A percentile compares a stretch with the other conserved stretches of the same genome.
Evolutionary conservation across 73 alveolate species (phyloP).

Genomic region (Symbiodinium pilosum): DNA sequence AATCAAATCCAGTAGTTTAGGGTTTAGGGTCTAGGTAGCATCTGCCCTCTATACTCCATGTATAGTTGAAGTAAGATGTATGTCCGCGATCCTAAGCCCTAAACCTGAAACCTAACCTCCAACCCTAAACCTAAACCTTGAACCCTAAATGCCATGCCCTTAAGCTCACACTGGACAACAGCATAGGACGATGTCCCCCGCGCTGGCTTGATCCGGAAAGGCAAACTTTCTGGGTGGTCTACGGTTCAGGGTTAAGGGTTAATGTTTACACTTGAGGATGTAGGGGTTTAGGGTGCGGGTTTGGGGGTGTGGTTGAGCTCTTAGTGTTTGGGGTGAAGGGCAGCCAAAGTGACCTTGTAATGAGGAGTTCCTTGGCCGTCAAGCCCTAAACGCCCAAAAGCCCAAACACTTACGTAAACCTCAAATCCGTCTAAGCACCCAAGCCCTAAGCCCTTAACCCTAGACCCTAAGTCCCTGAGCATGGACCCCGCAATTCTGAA

Average conservation of each 20-base stretch:
- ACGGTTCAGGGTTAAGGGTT: no score
- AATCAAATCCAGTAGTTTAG: no score
- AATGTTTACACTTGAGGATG: no score
- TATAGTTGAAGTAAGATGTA: not conserved
- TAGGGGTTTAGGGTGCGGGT: no score
- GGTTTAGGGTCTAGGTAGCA: no score
- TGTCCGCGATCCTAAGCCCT: not conserved
- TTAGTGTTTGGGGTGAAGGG: not conserved
- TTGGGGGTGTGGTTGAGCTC: no score
- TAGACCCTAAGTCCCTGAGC: no score
- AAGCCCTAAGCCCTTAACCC: not conserved
- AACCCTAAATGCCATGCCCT: not conserved
- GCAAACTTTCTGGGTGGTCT: no score
- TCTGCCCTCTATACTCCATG: no score
- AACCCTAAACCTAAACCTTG: not conserved
- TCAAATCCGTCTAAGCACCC: no score
- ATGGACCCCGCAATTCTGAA: no score
- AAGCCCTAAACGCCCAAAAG: not conserved
- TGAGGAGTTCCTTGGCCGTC: not conserved
- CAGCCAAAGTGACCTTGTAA: not conserved
- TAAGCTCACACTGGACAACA: not conserved
- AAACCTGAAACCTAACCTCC: not conserved
- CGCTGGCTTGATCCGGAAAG: conserved; percentile 1
- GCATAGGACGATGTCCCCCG: conserved; percentile 6
- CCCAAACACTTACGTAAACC: no score